Conservation (phyloP, 2,329 filamentous ascomycete species). For the Hypoxylon sp. region DNA sequence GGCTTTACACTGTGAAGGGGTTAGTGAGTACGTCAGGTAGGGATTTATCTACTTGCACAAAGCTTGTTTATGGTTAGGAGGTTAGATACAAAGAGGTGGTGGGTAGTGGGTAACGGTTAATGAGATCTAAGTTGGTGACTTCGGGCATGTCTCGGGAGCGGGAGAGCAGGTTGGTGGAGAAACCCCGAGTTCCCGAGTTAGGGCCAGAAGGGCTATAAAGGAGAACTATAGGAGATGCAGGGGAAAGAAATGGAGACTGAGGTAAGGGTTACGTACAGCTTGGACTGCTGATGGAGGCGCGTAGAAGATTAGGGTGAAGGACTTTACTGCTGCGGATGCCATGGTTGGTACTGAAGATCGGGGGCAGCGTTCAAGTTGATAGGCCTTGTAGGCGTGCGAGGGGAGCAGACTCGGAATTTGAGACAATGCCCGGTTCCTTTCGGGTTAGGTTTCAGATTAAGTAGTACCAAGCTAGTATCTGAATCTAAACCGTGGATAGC, state of each 20-base stretch:
- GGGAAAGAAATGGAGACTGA: neutral
- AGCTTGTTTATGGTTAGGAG: neutral
- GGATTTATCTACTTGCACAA: neutral
- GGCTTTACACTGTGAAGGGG: constrained; percentile 60
- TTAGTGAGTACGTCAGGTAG: neutral
- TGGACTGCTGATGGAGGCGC: constrained; percentile 62
- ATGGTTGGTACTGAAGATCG: neutral
- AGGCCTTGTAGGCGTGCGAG: neutral
- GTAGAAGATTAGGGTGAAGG: constrained; percentile 66
- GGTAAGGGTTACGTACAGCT: constrained; percentile 42
- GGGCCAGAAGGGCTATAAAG: neutral
- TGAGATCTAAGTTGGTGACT: neutral
- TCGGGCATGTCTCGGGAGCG: constrained; percentile 1
- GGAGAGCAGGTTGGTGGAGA: neutral
- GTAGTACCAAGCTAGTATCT: neutral
- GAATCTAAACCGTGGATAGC: neutral
- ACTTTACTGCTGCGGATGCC: constrained; percentile 27
- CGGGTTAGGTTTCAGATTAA: neutral
- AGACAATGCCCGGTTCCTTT: neutral
- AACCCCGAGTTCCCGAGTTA: constrained; percentile 2
- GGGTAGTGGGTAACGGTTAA: no score
- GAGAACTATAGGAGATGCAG: neutral
- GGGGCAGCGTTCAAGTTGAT: neutral
- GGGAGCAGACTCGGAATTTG: neutral
- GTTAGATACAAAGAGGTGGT: neutral